These are phyloP conservation scores for Phytophthora podocarpi DNA, from an alignment of 352 stramenopile species.

Conservation along the genomic window DNA sequence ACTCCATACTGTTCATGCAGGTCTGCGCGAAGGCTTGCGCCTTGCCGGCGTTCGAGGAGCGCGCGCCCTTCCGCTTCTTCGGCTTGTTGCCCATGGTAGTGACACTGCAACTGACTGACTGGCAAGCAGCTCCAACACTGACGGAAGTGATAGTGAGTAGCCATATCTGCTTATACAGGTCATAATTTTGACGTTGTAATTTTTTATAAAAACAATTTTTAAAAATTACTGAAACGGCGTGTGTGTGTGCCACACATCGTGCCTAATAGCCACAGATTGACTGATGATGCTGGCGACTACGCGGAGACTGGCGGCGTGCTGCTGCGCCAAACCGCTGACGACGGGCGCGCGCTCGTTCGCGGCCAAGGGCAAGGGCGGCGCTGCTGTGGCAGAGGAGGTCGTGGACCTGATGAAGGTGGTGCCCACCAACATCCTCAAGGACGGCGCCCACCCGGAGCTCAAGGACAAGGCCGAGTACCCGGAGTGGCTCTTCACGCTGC, in stretches of 20 bases:
- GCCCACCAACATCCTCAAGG: constrained; percentile 88
- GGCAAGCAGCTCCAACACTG: background rate
- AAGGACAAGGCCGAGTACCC: constrained; percentile 85
- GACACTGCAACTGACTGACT: constrained; percentile 5
- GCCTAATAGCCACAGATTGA: constrained; percentile 7
- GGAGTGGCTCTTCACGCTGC: constrained; percentile 82
- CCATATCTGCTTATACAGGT: constrained; percentile 11
- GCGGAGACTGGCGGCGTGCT: constrained; percentile 42
- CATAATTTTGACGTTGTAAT: background rate
- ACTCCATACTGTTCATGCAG: constrained; percentile 64
- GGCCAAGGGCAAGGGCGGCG: constrained; percentile 61
- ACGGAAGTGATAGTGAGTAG: background rate
- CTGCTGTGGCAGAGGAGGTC: constrained; percentile 65
- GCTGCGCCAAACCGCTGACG: constrained; percentile 30
- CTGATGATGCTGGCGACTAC: constrained; percentile 45
- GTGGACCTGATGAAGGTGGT: constrained; percentile 80
- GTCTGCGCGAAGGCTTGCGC: constrained; percentile 67
- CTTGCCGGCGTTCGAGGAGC: constrained; percentile 45
- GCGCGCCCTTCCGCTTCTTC: constrained; percentile 67
- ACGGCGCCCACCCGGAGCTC: constrained; percentile 79
- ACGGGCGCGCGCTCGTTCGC: constrained; percentile 59
- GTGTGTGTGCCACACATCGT: too few relatives aligned
- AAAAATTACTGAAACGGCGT: background rate
- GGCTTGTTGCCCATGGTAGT: constrained; percentile 51
- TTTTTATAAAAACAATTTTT: background rate